These are phyloP conservation scores for Pelargonium citronellum DNA, from an alignment of 441 rosid species.

Conservation along the genomic window DNA sequence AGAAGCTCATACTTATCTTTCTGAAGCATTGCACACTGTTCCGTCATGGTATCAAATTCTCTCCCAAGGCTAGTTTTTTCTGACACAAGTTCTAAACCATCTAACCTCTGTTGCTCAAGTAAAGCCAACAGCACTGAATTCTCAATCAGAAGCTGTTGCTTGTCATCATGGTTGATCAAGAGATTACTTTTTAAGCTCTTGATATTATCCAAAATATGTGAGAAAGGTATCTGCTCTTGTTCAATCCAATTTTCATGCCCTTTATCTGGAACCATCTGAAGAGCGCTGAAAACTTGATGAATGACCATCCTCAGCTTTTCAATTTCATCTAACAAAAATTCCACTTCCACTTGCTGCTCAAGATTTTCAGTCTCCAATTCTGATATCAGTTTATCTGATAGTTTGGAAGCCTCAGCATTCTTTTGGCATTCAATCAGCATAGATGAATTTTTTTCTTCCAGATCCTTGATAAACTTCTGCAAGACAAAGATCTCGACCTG, in stretches of 20 bases:
- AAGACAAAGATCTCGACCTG: constrained; percentile 60
- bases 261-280: constrained; percentile 39
- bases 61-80: constrained; percentile 31
- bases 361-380: constrained; percentile 65
- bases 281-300: constrained; percentile 46
- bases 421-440: constrained; percentile 55
- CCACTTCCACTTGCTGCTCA: constrained; percentile 67
- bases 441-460: constrained; percentile 55
- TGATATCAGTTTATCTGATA: constrained; percentile 47
- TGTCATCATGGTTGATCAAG: constrained; percentile 41
- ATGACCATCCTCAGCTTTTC: constrained; percentile 47
- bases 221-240: constrained; percentile 36
- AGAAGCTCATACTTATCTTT: constrained; percentile 42
- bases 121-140: constrained; percentile 51
- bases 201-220: constrained; percentile 38
- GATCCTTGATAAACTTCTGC: constrained; percentile 56
- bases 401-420: constrained; percentile 50
- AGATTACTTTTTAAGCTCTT: constrained; percentile 41
- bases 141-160: constrained; percentile 47
- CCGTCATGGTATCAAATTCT: constrained; percentile 31
- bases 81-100: constrained; percentile 37
- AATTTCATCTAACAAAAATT: constrained; percentile 63
- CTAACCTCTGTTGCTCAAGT: constrained; percentile 35
- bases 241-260: constrained; percentile 26
- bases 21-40: constrained; percentile 33